These are phyloP conservation scores for Penicillium egyptiacum DNA, from an alignment of 495 filamentous ascomycete genomes.

Conservation along the genomic window DNA sequence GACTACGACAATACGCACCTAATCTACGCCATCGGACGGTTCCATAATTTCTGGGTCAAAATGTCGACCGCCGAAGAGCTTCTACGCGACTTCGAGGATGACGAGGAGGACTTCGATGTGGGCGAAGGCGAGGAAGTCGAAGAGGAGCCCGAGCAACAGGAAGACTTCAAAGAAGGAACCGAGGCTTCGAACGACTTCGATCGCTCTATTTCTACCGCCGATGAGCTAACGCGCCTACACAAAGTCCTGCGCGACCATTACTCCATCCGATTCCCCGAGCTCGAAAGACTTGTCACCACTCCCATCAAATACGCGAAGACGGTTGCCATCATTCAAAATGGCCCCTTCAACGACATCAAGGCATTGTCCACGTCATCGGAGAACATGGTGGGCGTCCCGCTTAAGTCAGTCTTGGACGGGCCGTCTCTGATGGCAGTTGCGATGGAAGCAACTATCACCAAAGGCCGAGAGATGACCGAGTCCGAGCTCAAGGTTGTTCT, in stretches of 20 bases:
- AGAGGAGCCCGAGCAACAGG: conserved; percentile 24
- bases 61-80: conserved; percentile 51
- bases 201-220: conserved; percentile 86
- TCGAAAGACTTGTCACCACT: conserved; percentile 91
- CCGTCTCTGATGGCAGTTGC: conserved; percentile 93
- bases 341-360: conserved; percentile 87
- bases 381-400: conserved; percentile 70
- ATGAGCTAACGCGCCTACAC: conserved; percentile 89
- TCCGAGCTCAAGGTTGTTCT: conserved; percentile 73
- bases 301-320: conserved; percentile 95
- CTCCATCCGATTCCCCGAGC: conserved; percentile 87
- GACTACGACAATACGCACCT: not conserved
- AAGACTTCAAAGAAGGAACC: conserved; percentile 24
- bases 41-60: not conserved
- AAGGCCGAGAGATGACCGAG: conserved; percentile 71
- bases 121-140: conserved; percentile 31
- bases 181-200: conserved; percentile 79
- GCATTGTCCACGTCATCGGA: conserved; percentile 63
- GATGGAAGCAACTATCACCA: conserved; percentile 89
- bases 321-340: conserved; percentile 90
- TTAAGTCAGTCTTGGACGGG: conserved; percentile 79
- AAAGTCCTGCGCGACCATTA: conserved; percentile 96
- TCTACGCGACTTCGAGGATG: conserved; percentile 47
- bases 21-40: not conserved
- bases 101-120: conserved; percentile 36